phyloP scores from a whole-genome alignment of 2,329 filamentous ascomycete species.

The Apiospora rasikravindrae region DNA sequence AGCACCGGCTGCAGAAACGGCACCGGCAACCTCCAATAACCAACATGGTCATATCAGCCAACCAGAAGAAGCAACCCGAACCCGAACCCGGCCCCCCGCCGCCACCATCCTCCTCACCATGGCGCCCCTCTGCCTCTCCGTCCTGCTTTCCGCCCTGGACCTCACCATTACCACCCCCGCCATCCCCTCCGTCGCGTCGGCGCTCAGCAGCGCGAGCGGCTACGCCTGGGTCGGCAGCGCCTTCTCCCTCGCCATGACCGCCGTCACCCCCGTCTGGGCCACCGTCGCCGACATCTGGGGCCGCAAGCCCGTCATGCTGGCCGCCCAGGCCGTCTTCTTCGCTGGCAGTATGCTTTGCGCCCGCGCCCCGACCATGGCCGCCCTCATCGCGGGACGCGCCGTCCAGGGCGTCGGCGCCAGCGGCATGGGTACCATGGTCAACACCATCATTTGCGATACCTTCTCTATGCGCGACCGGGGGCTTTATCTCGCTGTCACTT shows the following conservation, averaged over 20 bases:
- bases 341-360: slow-evolving; percentile 44
- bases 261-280: slow-evolving; percentile 37
- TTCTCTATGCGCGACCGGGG: not conserved
- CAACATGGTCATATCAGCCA: not conserved
- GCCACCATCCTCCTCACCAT: slow-evolving; percentile 39
- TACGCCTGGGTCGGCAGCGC: slow-evolving; percentile 54
- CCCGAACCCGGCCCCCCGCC: not conserved
- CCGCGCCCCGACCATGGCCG: slow-evolving; percentile 37
- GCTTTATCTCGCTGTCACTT: not conserved
- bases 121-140: slow-evolving; percentile 44
- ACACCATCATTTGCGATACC: slow-evolving; percentile 3
- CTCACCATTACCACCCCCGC: slow-evolving; percentile 66
- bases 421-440: slow-evolving; percentile 33
- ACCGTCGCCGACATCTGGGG: slow-evolving; percentile 40
- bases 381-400: slow-evolving; percentile 43
- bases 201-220: slow-evolving; percentile 67
- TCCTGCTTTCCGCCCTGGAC: slow-evolving; percentile 55
- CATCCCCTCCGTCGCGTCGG: slow-evolving; percentile 70
- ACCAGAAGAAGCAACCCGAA: not conserved
- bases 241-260: slow-evolving; percentile 40
- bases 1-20: not conserved
- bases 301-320: slow-evolving; percentile 41
- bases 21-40: not conserved
- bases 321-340: slow-evolving; percentile 42
- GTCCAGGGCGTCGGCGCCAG: slow-evolving; percentile 42